Conservation (phyloP, 2,329 filamentous ascomycete genomes). For the Cladosporium colombiae region DNA sequence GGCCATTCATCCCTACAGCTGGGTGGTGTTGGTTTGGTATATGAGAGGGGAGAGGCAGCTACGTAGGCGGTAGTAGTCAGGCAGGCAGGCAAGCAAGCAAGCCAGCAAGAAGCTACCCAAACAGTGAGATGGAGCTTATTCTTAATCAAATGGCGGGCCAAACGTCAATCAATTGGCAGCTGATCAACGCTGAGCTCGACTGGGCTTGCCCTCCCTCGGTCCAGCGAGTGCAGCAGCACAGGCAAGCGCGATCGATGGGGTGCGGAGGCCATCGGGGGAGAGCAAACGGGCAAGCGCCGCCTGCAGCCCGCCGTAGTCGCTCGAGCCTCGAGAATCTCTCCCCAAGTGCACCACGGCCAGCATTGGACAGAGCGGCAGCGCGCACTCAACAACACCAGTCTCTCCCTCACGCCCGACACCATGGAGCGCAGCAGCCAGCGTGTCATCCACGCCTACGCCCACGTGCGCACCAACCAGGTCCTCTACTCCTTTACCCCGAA, state of each 20-base stretch:
- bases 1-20: constrained; percentile 26
- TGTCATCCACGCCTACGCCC: constrained; percentile 64
- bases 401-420: neutral
- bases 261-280: constrained; percentile 4
- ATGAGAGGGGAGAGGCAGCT: neutral
- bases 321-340: constrained; percentile 18
- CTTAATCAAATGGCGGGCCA: constrained; percentile 10
- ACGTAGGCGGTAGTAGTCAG: neutral
- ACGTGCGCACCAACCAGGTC: constrained; percentile 64
- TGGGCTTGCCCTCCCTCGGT: neutral
- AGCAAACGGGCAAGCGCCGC: neutral
- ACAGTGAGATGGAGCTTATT: neutral
- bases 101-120: neutral
- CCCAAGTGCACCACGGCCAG: neutral
- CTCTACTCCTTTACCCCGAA: constrained; percentile 62
- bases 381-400: neutral
- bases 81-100: neutral
- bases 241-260: neutral
- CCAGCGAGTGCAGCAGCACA: neutral
- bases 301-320: constrained; percentile 8
- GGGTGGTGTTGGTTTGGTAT: constrained; percentile 5
- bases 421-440: constrained; percentile 35
- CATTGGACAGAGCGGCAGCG: constrained; percentile 10
- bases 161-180: constrained; percentile 15
- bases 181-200: neutral